Evolutionary conservation across 106 monocot genomes (phyloP).

Genomic region (Alisma plantagoaquatica): DNA sequence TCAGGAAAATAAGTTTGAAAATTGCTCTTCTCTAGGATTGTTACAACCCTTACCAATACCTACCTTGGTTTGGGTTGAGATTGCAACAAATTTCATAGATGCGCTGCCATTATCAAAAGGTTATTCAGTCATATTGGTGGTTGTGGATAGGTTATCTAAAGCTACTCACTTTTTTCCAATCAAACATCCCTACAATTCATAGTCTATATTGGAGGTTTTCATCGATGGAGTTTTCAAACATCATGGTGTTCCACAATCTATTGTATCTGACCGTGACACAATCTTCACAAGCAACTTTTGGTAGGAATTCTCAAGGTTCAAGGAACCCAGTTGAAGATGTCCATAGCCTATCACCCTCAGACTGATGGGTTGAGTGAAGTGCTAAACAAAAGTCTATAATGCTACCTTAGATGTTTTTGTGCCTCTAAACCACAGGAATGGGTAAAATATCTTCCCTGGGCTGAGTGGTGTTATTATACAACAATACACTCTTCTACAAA

Average conservation of each 20-base stretch:
- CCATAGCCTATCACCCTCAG: not conserved
- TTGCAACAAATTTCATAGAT: not conserved
- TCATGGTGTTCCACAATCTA: not conserved
- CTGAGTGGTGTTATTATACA: conserved; percentile 9
- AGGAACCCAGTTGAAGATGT: not conserved
- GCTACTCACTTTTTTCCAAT: not conserved
- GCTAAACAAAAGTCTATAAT: conserved; percentile 4
- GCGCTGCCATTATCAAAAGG: not conserved
- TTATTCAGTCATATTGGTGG: not conserved
- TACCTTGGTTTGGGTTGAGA: not conserved
- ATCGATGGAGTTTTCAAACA: not conserved
- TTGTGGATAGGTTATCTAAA: not conserved
- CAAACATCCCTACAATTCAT: not conserved
- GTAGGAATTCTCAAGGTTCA: not conserved
- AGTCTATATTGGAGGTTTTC: not conserved
- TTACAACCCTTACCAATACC: too few species aligned
- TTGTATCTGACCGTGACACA: not conserved
- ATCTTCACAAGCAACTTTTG: not conserved
- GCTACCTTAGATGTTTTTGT: conserved; percentile 1
- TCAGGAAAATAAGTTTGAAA: too few species aligned
- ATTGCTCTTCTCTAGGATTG: too few species aligned
- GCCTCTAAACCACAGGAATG: not conserved
- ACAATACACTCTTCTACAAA: not conserved
- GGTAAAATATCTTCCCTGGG: not conserved
- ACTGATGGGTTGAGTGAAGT: not conserved